Conservation (phyloP, 768 basidiomycete species). For the Rhodotorula graminis region DNA sequence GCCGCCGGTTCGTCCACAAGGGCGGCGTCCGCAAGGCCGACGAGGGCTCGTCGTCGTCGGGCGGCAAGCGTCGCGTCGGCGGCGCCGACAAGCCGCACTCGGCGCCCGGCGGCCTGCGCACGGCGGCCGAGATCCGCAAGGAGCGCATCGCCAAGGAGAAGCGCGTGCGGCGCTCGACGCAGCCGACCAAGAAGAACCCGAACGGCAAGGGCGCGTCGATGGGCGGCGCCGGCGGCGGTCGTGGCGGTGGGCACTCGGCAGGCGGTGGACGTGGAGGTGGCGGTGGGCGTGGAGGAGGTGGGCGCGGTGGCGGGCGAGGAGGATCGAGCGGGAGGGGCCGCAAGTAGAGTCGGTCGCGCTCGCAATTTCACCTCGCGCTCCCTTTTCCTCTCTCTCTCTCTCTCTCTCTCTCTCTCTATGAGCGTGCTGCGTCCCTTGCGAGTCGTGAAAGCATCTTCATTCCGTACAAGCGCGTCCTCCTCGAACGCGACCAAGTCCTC, state of each 20-base stretch:
- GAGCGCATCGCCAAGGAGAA: conserved; percentile 62
- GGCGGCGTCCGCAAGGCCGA: conserved; percentile 61
- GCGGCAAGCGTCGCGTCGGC: conserved; percentile 65
- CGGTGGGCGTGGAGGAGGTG: too few relatives aligned
- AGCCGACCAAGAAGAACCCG: neutral
- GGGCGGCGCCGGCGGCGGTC: neutral
- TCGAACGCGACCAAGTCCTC: too few relatives aligned
- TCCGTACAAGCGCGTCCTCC: too few relatives aligned
- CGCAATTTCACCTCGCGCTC: neutral
- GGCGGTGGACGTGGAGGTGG: too few relatives aligned
- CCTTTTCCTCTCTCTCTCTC: neutral
- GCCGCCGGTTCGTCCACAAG: conserved; percentile 65
- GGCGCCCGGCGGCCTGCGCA: conserved; percentile 70
- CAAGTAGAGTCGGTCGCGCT: neutral
- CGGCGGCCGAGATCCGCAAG: conserved; percentile 79
- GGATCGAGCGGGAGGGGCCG: too few relatives aligned
- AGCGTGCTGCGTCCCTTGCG: too few relatives aligned
- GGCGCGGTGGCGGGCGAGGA: too few relatives aligned
- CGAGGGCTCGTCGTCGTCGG: conserved; percentile 56
- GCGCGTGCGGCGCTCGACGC: conserved; percentile 43
- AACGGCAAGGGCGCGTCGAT: conserved; percentile 1
- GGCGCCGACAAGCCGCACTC: conserved; percentile 62
- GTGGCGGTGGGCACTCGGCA: neutral
- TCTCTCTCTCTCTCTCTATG: too few relatives aligned
- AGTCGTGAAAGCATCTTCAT: too few relatives aligned